Evolutionary conservation across 345 rosid genomes (phyloP).

Genomic region (Punica granatum): DNA sequence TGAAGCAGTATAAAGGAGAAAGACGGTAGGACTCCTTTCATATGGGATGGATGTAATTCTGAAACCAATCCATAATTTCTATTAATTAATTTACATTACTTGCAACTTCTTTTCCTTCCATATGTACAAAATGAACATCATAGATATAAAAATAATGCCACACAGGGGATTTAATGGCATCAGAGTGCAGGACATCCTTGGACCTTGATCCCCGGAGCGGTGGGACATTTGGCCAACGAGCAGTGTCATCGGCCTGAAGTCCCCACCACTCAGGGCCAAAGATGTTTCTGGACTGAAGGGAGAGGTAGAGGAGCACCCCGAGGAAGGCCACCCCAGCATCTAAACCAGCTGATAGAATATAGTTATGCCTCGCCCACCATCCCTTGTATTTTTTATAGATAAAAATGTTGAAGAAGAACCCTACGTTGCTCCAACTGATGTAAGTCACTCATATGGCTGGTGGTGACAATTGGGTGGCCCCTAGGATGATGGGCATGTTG

Average conservation of each 20-base stretch:
- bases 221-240: slow-evolving; percentile 53
- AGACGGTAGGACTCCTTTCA: no score
- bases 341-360: slow-evolving; percentile 65
- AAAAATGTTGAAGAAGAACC: slow-evolving; percentile 62
- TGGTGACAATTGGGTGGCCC: slow-evolving; percentile 38
- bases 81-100: no score
- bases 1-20: no score
- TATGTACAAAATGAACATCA: no score
- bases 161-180: no score
- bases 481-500: slow-evolving; percentile 59
- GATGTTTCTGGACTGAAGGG: slow-evolving; percentile 45
- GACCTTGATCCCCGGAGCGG: slow-evolving; percentile 42
- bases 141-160: no score
- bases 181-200: slow-evolving; percentile 51
- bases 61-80: no score
- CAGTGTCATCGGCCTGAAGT: slow-evolving; percentile 45
- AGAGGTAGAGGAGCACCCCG: slow-evolving; percentile 49
- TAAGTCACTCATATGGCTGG: slow-evolving; percentile 60
- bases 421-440: slow-evolving; percentile 51
- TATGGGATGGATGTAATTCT: no score
- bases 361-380: slow-evolving; percentile 78
- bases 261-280: slow-evolving; percentile 80
- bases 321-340: slow-evolving; percentile 79
- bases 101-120: no score
- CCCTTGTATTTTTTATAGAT: slow-evolving; percentile 43